A percentile compares a stretch with the other conserved stretches of the same genome.
These are phyloP conservation scores for Aureobasidium lini DNA, from an alignment of 2,329 filamentous ascomycete species.

Conservation along the genomic window DNA sequence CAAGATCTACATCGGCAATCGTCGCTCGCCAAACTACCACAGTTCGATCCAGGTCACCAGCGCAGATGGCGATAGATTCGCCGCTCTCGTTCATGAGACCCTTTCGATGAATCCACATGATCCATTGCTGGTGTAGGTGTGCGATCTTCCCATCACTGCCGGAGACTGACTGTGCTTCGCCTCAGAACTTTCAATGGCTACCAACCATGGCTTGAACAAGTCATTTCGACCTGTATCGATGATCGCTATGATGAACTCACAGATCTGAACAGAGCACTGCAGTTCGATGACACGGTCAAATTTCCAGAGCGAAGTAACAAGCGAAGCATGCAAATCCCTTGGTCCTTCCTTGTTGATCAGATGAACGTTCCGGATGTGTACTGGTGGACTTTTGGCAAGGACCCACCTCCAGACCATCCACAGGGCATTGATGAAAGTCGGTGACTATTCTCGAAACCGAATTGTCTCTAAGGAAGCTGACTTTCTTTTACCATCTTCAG, in stretches of 20 bases:
- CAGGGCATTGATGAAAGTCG: not conserved
- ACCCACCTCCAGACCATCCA: constrained; percentile 21
- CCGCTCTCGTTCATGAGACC: constrained; percentile 26
- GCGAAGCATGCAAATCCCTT: constrained; percentile 25
- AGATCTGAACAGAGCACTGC: constrained; percentile 28
- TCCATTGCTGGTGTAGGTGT: constrained; percentile 24
- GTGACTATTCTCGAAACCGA: not conserved
- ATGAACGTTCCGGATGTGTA: constrained; percentile 34
- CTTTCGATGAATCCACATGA: constrained; percentile 25
- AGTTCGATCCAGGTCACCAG: constrained; percentile 23
- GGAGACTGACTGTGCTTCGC: not conserved
- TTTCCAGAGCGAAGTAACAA: constrained; percentile 29
- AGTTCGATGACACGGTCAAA: constrained; percentile 28
- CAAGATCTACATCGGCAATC: constrained; percentile 25
- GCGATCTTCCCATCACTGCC: not conserved
- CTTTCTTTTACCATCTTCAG: constrained; percentile 12
- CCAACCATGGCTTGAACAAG: constrained; percentile 28
- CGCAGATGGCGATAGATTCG: constrained; percentile 25
- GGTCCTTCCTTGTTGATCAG: constrained; percentile 32
- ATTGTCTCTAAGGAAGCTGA: not conserved
- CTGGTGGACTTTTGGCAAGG: constrained; percentile 29
- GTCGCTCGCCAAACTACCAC: constrained; percentile 22
- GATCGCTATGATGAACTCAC: constrained; percentile 27
- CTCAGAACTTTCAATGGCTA: constrained; percentile 26
- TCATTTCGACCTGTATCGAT: constrained; percentile 27